Conservation (phyloP, 2,329 filamentous ascomycete species). For the Colletotrichum sp. region DNA sequence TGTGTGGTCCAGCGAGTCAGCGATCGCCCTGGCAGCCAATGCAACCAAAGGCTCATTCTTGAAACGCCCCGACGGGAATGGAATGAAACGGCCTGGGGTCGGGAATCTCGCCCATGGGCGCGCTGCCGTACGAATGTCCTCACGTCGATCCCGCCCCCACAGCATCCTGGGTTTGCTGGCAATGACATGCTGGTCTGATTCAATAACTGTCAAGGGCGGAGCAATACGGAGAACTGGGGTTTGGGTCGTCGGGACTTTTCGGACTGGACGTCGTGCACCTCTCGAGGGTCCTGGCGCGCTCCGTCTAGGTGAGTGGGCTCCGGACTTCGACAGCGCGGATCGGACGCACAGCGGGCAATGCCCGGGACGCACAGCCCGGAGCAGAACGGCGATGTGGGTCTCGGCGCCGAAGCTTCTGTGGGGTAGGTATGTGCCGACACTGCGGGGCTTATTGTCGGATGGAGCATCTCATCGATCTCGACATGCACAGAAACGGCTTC, state of each 20-base stretch:
- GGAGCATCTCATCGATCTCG: not conserved
- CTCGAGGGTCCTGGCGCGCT: not conserved
- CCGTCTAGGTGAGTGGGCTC: not conserved
- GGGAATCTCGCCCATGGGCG: not conserved
- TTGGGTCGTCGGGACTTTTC: not conserved
- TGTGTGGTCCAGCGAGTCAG: slow-evolving; percentile 1
- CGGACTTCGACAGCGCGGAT: not conserved
- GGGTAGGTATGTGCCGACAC: not conserved
- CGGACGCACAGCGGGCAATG: not conserved
- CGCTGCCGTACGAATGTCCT: not conserved
- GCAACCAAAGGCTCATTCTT: not conserved
- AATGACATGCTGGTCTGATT: not conserved
- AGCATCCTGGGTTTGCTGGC: not conserved
- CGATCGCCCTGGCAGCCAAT: not conserved
- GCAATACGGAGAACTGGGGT: not conserved
- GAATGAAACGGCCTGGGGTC: slow-evolving; percentile 3
- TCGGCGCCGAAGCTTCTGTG: not conserved
- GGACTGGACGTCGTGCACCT: not conserved
- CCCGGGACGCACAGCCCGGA: not conserved
- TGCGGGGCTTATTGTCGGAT: not conserved
- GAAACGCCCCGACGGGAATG: slow-evolving; percentile 5
- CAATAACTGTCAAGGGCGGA: not conserved
- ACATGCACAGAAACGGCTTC: not conserved
- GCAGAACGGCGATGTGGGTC: not conserved
- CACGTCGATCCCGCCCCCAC: not conserved